Evolutionary conservation across 176 grass and related monocot species (phyloP), one percentile per base, ranked within the genome.

Genomic region (Bromus sterilis): DNA sequence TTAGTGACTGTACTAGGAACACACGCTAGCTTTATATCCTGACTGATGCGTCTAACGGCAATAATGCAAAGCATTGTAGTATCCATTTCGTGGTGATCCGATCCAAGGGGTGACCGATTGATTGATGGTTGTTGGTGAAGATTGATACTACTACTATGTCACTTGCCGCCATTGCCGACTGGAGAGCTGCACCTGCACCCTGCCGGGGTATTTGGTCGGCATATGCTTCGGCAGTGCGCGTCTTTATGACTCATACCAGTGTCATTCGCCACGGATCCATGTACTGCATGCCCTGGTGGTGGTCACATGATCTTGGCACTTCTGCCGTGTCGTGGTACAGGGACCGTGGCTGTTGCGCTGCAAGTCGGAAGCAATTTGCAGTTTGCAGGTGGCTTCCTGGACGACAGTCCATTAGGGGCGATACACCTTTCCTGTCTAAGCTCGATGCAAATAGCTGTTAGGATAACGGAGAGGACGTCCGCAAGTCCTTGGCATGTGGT

Each of bases 201-300:
- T 67, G 82, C 16, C 4, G n/a, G 40, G 42, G 3, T 33, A 57
- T 66, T 26, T 15, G 68, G 18, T 77, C 14, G 57, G 37, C 39
- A 29, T 65, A 21, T 71, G 13, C 66, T 72, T 71, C 68, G 7
- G 40, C 16, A 26, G 24, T 59, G 79, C 51, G 55, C 74, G 11
- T 66, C 82, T 85, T 81, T 85, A 11, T 89, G 87, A 89, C 53
- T 89, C 77, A 89, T 7, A 70, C 33, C 61, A 7, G 21, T 1
- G 87, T 89, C 82, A 89, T 77, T 32, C 40, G 25, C 46, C 66
- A 83, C n/a, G 24, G 11, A 58, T 39, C 0, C 25, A 18, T 11
- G 33, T 48, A 53, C 49, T 40, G 21, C 71, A 20, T 10, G 34
- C n/a, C 35, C n/a, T n/a, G n/a, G n/a, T 35, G 14, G 35, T 40